phyloP scores from a whole-genome alignment of 345 rosid species.

The Kandelia obovata region DNA sequence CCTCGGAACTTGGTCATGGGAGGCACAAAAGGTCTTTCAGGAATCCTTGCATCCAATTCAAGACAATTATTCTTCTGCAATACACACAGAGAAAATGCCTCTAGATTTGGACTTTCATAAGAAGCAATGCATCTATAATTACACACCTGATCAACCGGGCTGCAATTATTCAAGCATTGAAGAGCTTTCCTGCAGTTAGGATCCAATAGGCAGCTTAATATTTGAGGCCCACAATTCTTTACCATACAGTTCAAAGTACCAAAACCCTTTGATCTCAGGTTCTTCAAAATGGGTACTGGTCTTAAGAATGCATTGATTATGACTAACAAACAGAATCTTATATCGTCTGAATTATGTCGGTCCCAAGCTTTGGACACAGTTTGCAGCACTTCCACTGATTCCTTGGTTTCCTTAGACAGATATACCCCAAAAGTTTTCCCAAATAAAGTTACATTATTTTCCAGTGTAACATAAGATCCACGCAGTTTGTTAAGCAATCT shows the following conservation, averaged over 20 bases:
- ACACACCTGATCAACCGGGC: constrained; percentile 92
- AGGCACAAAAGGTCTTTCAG: constrained; percentile 58
- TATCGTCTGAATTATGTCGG: constrained; percentile 77
- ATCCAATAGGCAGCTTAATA: constrained; percentile 76
- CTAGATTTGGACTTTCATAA: constrained; percentile 77
- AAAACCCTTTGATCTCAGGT: constrained; percentile 82
- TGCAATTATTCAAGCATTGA: constrained; percentile 83
- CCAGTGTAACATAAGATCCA: constrained; percentile 42
- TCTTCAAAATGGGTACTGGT: constrained; percentile 73
- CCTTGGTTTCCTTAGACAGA: constrained; percentile 29
- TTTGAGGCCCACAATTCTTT: constrained; percentile 78
- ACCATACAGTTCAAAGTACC: constrained; percentile 85
- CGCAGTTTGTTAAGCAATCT: constrained; percentile 55
- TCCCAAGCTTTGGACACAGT: constrained; percentile 84
- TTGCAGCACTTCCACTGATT: constrained; percentile 46
- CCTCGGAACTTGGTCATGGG: constrained; percentile 70
- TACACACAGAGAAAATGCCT: constrained; percentile 86
- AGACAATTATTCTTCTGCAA: constrained; percentile 84
- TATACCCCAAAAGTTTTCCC: constrained; percentile 30
- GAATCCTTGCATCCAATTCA: constrained; percentile 70
- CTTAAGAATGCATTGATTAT: constrained; percentile 79
- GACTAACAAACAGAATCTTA: constrained; percentile 75
- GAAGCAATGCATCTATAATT: constrained; percentile 90
- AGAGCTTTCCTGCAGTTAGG: constrained; percentile 88
- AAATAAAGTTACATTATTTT: constrained; percentile 26